Base-by-base conservation (phyloP, 179 eudicot species). In the Heliamphora pulchella region DNA sequence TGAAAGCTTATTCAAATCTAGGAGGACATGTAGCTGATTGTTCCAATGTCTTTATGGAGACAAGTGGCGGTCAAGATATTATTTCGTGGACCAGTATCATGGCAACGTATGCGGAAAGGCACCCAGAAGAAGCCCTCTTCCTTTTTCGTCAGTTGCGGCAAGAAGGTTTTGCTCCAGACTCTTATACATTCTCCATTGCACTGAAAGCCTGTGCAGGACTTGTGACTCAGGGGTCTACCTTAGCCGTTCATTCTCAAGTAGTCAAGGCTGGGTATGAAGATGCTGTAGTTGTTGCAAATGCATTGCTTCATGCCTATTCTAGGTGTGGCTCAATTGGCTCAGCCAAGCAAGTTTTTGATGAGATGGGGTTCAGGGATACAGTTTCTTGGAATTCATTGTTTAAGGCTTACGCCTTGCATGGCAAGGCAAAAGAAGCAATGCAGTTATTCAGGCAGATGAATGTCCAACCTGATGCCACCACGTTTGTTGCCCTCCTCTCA, bases 201-300 rank as follows among this genome's bases (percentile, higher is more conserved):
- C 47, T 89, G 59, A 89, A 87, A 84, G 90, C 90, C 76, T 87
- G 91, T 82, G 84, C 90, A 13, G 82, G 84, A 65, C 79, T 89
- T 68, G 85, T 89, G 81, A 86, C 80, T 18, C 87, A 80, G 58
- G 61, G 74, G 57, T 81, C 82, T 80, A 82, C 87, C 72, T 80
- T 81, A 14, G 80, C 84, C 10, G 78, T 87, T 67, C 87, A 89
- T 76, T 75, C 81, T 51, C 86, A 82, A 54, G 84, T 86, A 22
- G 48, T 87, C 71, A 80, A 61, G 83, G 22, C 78, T 50, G 89
- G 89, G 39, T 83, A 86, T 69, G 79, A 61, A 8, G 73, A 80
- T 69, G 86, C 80, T 70, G 54, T 75, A 50, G 85, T 81, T 74
- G 82, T 87, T 31, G 82, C 81, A 22, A 89, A 89, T 80, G 86